Conservation (phyloP, 2,329 filamentous ascomycete species). For the Colletotrichum melonis region DNA sequence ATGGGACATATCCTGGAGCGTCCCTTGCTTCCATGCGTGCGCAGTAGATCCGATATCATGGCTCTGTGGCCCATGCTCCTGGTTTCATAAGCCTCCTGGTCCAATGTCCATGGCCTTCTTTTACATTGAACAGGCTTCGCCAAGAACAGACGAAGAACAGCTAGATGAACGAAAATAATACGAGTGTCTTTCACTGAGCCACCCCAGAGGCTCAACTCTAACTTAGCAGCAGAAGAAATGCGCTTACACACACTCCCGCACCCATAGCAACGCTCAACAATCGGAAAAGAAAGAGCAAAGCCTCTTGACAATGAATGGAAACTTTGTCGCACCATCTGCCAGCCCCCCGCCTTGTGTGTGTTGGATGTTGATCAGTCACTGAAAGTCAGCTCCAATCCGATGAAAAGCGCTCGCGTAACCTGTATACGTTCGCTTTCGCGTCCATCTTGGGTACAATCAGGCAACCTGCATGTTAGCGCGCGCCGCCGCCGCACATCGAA, state of each 20-base stretch:
- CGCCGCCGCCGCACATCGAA: conserved; percentile 13
- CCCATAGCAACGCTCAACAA: not conserved
- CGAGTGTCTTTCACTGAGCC: conserved; percentile 6
- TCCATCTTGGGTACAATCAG: conserved; percentile 23
- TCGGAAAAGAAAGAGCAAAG: not conserved
- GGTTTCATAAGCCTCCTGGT: conserved; percentile 19
- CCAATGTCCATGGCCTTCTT: not conserved
- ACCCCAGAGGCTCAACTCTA: conserved; percentile 5
- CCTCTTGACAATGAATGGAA: not conserved
- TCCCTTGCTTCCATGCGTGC: not conserved
- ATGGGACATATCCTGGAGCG: conserved; percentile 18
- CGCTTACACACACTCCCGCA: not conserved
- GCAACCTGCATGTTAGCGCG: conserved; percentile 16
- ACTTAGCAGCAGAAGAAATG: not conserved
- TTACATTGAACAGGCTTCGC: not conserved
- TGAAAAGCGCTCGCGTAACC: conserved; percentile 22
- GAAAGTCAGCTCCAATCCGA: conserved; percentile 20
- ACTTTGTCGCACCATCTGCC: conserved; percentile 14
- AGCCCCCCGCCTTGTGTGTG: not conserved
- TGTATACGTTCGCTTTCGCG: conserved; percentile 24
- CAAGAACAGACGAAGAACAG: conserved; percentile 22
- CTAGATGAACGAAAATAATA: conserved; percentile 1
- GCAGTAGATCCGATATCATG: conserved; percentile 15
- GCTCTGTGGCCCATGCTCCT: conserved; percentile 20
- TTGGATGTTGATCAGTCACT: conserved; percentile 16